Percentiles rank a stretch among this genome's conserved stretches.
Conservation (phyloP, 768 basidiomycete genomes). For the Leucosporidium creatinivorum region DNA sequence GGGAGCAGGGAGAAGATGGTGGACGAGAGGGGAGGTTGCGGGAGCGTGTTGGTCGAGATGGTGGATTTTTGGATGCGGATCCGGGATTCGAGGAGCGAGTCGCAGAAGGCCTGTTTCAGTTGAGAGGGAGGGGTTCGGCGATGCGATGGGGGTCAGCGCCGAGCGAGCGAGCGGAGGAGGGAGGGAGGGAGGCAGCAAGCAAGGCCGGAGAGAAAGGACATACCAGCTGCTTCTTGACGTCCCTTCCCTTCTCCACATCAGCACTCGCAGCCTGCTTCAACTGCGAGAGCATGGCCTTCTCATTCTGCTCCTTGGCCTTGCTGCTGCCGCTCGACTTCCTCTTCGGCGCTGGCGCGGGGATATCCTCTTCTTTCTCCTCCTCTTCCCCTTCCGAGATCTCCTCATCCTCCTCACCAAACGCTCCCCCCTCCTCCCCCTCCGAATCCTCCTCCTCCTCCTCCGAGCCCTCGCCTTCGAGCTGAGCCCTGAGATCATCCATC, state of each 20-base stretch:
- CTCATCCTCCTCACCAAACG: not conserved
- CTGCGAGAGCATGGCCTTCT: conserved; percentile 27
- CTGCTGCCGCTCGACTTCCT: not conserved
- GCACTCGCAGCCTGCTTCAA: conserved; percentile 32
- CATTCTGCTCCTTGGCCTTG: not conserved
- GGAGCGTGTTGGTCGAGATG: conserved; percentile 58
- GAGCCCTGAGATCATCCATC: conserved; percentile 30
- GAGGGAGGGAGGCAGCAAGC: not conserved
- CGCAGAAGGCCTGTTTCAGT: conserved; percentile 63
- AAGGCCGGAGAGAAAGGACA: no score
- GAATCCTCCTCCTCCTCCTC: no score
- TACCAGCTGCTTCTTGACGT: conserved; percentile 60
- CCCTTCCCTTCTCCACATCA: conserved; percentile 62
- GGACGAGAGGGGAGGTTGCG: conserved; percentile 42
- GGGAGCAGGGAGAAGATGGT: conserved; percentile 9
- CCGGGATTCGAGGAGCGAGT: conserved; percentile 76
- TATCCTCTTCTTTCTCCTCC: not conserved
- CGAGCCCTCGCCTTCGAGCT: not conserved
- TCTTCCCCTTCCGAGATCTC: not conserved
- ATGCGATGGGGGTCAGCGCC: not conserved
- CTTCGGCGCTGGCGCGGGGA: not conserved
- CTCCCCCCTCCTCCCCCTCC: no score
- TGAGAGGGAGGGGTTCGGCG: not conserved
- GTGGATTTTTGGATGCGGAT: conserved; percentile 83
- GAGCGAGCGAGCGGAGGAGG: not conserved